phyloP scores from a whole-genome alignment of 2,329 filamentous ascomycete genomes.

The Aschersonia sp. region DNA sequence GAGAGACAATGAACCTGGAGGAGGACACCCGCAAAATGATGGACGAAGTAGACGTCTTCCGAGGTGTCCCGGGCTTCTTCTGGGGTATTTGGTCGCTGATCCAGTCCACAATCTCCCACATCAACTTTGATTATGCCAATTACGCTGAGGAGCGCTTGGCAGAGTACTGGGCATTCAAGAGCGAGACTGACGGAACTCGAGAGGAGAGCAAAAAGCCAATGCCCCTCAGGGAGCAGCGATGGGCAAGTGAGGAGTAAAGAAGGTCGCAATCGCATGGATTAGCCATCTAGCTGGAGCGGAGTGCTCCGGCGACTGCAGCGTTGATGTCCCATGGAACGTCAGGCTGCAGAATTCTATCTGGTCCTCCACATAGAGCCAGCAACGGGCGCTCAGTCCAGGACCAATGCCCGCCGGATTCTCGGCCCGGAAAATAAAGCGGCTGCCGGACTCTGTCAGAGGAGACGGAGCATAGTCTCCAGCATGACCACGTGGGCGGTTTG shows the following conservation, averaged over 20 bases:
- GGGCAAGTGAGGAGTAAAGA: constrained; percentile 35
- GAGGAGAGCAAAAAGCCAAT: constrained; percentile 36
- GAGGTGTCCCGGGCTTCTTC: constrained; percentile 78
- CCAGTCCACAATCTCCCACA: constrained; percentile 84
- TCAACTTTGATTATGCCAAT: constrained; percentile 89
- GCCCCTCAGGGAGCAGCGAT: constrained; percentile 65
- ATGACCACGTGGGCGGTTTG: too few species aligned
- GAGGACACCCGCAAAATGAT: constrained; percentile 56
- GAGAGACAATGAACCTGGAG: constrained; percentile 32
- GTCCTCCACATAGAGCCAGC: too few species aligned
- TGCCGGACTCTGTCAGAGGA: too few species aligned
- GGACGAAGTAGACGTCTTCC: constrained; percentile 71
- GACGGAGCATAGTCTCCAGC: too few species aligned
- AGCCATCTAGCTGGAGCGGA: too few species aligned
- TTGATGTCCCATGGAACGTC: too few species aligned
- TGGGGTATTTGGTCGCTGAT: constrained; percentile 96
- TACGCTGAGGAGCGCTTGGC: constrained; percentile 79
- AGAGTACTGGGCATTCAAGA: constrained; percentile 90
- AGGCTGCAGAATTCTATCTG: too few species aligned
- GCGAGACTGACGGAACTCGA: constrained; percentile 52
- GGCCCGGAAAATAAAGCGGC: too few species aligned
- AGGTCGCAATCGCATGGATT: neutral
- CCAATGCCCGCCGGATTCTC: too few species aligned
- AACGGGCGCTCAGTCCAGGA: too few species aligned
- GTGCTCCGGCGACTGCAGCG: too few species aligned